Percentiles rank a stretch among this genome's conserved stretches.
These are phyloP conservation scores for Aspergillus hiratsukae DNA, from an alignment of 2,329 filamentous ascomycete genomes.

Conservation along the genomic window DNA sequence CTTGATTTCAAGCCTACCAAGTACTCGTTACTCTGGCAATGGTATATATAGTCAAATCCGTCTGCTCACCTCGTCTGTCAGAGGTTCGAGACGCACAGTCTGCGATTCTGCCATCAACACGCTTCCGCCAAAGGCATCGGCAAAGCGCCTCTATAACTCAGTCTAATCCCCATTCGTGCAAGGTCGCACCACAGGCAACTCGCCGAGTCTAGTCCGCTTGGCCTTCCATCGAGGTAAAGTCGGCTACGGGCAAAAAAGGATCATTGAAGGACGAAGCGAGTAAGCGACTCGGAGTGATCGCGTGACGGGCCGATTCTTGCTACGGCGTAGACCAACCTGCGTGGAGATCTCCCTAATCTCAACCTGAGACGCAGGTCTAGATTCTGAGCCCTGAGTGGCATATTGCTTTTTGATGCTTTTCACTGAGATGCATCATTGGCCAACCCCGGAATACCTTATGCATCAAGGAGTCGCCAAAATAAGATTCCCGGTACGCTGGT, in stretches of 20 bases:
- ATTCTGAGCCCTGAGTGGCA: neutral
- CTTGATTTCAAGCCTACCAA: neutral
- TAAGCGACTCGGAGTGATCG: neutral
- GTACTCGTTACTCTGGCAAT: neutral
- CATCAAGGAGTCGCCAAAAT: neutral
- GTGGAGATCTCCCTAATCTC: neutral
- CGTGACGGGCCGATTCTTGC: neutral
- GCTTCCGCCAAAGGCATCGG: neutral
- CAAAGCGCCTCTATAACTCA: neutral
- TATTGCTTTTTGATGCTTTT: neutral
- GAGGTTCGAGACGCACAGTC: neutral
- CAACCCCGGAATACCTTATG: neutral
- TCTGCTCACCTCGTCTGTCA: neutral
- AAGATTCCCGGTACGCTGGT: neutral
- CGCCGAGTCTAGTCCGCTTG: neutral
- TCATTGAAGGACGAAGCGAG: neutral
- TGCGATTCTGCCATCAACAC: neutral
- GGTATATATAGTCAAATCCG: neutral
- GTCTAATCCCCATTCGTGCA: neutral
- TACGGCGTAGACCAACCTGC: neutral
- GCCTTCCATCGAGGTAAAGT: neutral
- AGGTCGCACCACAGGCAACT: neutral
- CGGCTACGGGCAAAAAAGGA: neutral
- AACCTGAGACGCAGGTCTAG: neutral
- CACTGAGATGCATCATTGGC: too few relatives aligned